Evolutionary conservation across 768 basidiomycete genomes (phyloP).

Genomic region (Boletus vermiculosoides): DNA sequence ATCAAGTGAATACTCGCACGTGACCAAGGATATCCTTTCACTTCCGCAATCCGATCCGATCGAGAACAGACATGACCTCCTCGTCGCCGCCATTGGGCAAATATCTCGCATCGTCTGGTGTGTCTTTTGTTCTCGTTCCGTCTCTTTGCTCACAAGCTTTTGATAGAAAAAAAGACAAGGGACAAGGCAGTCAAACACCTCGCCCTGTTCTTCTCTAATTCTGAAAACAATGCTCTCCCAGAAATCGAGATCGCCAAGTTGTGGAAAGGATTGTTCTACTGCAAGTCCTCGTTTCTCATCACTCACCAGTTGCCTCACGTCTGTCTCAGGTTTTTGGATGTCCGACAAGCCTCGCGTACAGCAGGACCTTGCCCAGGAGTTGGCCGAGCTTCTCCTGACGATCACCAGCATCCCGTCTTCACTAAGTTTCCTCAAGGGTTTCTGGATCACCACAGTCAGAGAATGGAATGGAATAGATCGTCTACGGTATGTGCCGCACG

Average conservation of each 20-base stretch:
- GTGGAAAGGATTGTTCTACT: slow-evolving; percentile 99
- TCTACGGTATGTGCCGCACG: slow-evolving; percentile 57
- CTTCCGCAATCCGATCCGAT: slow-evolving; percentile 24
- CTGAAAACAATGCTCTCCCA: slow-evolving; percentile 54
- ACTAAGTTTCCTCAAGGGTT: slow-evolving; percentile 78
- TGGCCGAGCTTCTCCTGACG: slow-evolving; percentile 77
- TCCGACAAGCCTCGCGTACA: slow-evolving; percentile 97
- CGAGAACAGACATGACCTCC: slow-evolving; percentile 33
- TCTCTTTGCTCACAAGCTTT: not conserved
- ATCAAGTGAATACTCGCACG: not conserved
- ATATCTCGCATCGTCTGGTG: slow-evolving; percentile 90
- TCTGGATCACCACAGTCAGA: slow-evolving; percentile 86
- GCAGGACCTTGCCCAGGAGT: slow-evolving; percentile 81
- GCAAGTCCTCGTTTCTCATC: slow-evolving; percentile 41
- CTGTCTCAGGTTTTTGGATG: slow-evolving; percentile 90
- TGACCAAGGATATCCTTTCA: not conserved
- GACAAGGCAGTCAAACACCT: slow-evolving; percentile 88
- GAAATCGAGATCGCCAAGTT: slow-evolving; percentile 84
- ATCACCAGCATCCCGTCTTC: slow-evolving; percentile 59
- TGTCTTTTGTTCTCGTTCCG: slow-evolving; percentile 17
- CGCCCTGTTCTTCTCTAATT: slow-evolving; percentile 72
- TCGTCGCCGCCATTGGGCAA: slow-evolving; percentile 72
- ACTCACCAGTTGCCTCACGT: not conserved
- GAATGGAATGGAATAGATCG: slow-evolving; percentile 96
- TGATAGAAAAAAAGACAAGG: slow-evolving; percentile 81